These are phyloP conservation scores for Earliella scabrosa DNA, from an alignment of 1,284 basidiomycete genomes.

Conservation along the genomic window DNA sequence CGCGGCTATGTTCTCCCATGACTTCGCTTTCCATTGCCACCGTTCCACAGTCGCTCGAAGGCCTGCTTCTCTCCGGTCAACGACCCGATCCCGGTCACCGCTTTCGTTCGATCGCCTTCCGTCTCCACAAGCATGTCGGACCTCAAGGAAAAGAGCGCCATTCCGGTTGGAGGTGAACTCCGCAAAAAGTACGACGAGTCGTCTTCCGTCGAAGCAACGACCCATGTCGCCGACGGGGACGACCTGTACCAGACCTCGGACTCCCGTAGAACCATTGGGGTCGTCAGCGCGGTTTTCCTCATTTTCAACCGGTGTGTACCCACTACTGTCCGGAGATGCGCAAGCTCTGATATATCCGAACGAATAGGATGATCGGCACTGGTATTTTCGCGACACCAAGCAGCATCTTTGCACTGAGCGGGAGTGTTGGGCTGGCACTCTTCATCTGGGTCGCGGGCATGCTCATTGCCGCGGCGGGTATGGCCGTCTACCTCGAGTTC, in stretches of 20 bases:
- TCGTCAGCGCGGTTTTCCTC: conserved; percentile 30
- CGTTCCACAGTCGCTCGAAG: neutral
- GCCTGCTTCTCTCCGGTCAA: neutral
- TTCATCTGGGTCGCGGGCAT: conserved; percentile 76
- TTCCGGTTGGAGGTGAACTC: neutral
- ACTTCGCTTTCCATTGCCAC: neutral
- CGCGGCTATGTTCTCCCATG: neutral
- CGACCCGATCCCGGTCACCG: too few species aligned
- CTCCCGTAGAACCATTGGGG: conserved; percentile 49
- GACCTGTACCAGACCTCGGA: neutral
- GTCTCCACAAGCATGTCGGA: neutral
- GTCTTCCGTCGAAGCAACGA: neutral
- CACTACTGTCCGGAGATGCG: neutral
- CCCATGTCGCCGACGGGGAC: neutral
- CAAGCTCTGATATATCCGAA: conserved; percentile 30
- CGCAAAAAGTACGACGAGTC: neutral
- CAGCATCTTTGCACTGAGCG: conserved; percentile 63
- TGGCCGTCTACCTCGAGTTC: conserved; percentile 71
- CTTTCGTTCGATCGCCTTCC: neutral
- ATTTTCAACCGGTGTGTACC: conserved; percentile 70
- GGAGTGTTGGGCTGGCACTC: conserved; percentile 64
- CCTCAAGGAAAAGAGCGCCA: neutral
- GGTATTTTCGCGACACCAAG: conserved; percentile 68
- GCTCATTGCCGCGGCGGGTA: conserved; percentile 61
- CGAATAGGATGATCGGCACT: conserved; percentile 62